Conservation (phyloP, 1,139 yeast genomes). For the Meyerozyma athensensis region DNA sequence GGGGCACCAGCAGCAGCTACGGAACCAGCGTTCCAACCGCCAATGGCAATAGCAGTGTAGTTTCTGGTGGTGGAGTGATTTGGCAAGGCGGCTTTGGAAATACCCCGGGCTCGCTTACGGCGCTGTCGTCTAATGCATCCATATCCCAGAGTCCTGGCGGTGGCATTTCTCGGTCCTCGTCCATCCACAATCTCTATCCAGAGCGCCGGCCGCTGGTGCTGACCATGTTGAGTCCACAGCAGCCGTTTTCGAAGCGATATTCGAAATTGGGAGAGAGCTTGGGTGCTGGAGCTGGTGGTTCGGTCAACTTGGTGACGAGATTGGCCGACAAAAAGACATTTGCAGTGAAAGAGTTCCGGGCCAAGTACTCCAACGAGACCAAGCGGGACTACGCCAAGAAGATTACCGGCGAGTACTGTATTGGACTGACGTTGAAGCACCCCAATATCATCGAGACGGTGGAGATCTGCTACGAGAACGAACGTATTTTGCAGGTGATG, state of each 20-base stretch:
- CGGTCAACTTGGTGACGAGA: constrained; percentile 73
- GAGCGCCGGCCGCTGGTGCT: constrained; percentile 40
- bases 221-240: constrained; percentile 22
- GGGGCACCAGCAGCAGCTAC: constrained; percentile 17
- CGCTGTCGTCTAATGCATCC: constrained; percentile 30
- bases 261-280: constrained; percentile 79
- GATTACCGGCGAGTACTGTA: constrained; percentile 92
- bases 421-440: constrained; percentile 86
- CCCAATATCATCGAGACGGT: constrained; percentile 88
- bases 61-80: constrained; percentile 10
- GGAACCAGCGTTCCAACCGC: neutral
- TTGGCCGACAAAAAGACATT: constrained; percentile 65
- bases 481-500: constrained; percentile 86
- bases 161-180: constrained; percentile 22
- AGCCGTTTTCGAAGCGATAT: constrained; percentile 69
- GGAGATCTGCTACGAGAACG: constrained; percentile 87
- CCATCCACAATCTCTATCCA: constrained; percentile 23
- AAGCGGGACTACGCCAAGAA: constrained; percentile 88
- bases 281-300: constrained; percentile 97
- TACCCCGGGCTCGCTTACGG: constrained; percentile 12
- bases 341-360: constrained; percentile 91
- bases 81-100: neutral
- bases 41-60: constrained; percentile 10
- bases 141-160: constrained; percentile 30
- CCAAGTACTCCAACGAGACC: constrained; percentile 69